phyloP scores from a whole-genome alignment of 1,284 basidiomycete species.

The Pseudozyma tsukubaensis region DNA sequence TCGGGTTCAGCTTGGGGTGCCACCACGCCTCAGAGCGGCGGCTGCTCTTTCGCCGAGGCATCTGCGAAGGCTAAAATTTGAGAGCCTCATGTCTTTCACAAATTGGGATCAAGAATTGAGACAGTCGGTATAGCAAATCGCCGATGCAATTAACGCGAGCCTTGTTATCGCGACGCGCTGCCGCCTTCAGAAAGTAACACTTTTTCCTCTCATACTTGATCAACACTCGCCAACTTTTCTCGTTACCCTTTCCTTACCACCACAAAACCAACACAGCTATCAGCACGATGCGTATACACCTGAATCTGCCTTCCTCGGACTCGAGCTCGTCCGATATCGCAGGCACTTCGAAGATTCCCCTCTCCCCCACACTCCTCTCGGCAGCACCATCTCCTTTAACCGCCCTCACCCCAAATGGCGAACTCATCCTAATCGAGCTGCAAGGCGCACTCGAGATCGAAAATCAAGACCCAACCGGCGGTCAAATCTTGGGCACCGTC shows the following conservation, averaged over 20 bases:
- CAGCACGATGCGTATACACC: slow-evolving; percentile 33
- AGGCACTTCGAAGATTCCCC: neutral
- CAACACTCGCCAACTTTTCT: neutral
- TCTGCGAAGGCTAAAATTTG: no score
- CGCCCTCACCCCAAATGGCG: slow-evolving; percentile 52
- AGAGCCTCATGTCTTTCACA: neutral
- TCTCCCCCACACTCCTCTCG: slow-evolving; percentile 2
- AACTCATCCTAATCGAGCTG: slow-evolving; percentile 65
- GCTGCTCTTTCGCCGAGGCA: no score
- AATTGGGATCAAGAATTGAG: neutral
- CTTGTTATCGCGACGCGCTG: slow-evolving; percentile 35
- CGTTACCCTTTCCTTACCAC: neutral
- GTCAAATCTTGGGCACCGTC: slow-evolving; percentile 56
- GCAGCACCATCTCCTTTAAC: slow-evolving; percentile 28
- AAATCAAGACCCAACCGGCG: slow-evolving; percentile 32
- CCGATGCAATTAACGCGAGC: slow-evolving; percentile 22
- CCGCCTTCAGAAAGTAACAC: slow-evolving; percentile 28
- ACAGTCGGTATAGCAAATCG: neutral
- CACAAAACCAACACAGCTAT: neutral
- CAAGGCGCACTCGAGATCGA: slow-evolving; percentile 66
- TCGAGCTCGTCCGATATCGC: neutral
- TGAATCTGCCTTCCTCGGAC: slow-evolving; percentile 23
- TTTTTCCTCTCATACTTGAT: neutral
- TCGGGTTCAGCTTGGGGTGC: no score
- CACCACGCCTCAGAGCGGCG: no score